Conservation (phyloP, 2,329 filamentous ascomycete genomes). For the Sporothrix pseudoabietina region DNA sequence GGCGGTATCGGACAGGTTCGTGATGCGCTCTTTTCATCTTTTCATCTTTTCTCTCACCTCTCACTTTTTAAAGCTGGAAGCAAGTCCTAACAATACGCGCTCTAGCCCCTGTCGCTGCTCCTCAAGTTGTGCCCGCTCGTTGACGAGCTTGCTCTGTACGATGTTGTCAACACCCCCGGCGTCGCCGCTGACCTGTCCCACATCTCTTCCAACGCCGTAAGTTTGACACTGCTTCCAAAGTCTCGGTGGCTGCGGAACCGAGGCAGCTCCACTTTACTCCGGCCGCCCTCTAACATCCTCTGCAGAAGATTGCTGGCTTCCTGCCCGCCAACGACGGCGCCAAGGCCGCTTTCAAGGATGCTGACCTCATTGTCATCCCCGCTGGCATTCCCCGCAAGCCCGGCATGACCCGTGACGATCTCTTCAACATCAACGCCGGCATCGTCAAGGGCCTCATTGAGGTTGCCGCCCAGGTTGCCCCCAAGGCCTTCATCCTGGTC, state of each 20-base stretch:
- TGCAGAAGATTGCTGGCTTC: slow-evolving; percentile 80
- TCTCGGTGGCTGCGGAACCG: background rate
- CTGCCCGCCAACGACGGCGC: slow-evolving; percentile 84
- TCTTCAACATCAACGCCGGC: slow-evolving; percentile 99
- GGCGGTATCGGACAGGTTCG: slow-evolving; percentile 97
- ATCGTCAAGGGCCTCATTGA: slow-evolving; percentile 95
- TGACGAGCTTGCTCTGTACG: slow-evolving; percentile 93
- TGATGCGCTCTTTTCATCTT: slow-evolving; percentile 30
- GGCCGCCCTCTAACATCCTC: background rate
- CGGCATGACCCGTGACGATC: slow-evolving; percentile 98
- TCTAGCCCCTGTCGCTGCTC: slow-evolving; percentile 89
- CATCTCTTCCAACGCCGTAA: slow-evolving; percentile 85
- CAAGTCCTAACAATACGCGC: slow-evolving; percentile 16
- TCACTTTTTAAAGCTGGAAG: background rate
- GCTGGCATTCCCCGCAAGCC: slow-evolving; percentile 98
- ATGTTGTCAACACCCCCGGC: slow-evolving; percentile 98
- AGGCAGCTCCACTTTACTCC: slow-evolving; percentile 11
- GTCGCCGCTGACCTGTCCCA: slow-evolving; percentile 96
- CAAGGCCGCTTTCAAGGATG: slow-evolving; percentile 85
- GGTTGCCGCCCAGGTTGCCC: slow-evolving; percentile 81
- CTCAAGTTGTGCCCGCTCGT: slow-evolving; percentile 88
- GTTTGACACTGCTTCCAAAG: slow-evolving; percentile 35
- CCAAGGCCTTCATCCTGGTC: slow-evolving; percentile 92
- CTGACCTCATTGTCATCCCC: slow-evolving; percentile 95
- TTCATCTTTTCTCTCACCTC: background rate